Base-by-base conservation (phyloP, 2,329 filamentous ascomycete species). In the Diplodia seriata region DNA sequence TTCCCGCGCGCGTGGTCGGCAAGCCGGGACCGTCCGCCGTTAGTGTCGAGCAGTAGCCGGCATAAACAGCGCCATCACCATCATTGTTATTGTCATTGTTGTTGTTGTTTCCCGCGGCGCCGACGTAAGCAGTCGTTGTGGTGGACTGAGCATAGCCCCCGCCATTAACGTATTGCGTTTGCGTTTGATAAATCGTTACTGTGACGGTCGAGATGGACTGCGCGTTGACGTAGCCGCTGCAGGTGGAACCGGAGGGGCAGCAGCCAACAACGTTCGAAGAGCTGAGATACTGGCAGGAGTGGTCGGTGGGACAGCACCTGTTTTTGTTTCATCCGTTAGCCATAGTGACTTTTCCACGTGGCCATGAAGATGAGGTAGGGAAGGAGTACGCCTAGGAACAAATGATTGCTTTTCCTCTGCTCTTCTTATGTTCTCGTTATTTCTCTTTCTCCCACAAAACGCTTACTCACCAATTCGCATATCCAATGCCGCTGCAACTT, bases 391-490 rank as follows among this genome's bases (percentile, higher is more conserved):
- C 6, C 15, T 43, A 1, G 14, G 14, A 15, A 43, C 3, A 14
- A 0, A 6, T n/a, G 40, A n/a, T 47, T 5, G n/a, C 18, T 8
- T 47, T 5, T 6, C n/a, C 1, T 47, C 40, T n/a, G 18, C 7
- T 47, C 12, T n/a, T 7, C 40, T n/a, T 9, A 6, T 47, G n/a
- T 8, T n/a, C 12, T 47, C 5, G 6, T 43, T 47, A 36, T 36
- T 3, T 11, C 33, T 36, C 33, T 36, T 36, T 11, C 33, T 36
- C 33, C 11, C 9, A 36, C 33, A 3, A 9, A 36, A 36, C 1
- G 33, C 29, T 68, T 71, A 83, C 29, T 68, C 71, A 83, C 82
- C 80, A 84, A 65, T 79, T 78, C 7, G 79, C 75, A 53, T 80
- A 75, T 40, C 76, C 73, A 57, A 83, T 80, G 36, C 74, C 77